Base-by-base conservation (phyloP, 2,329 filamentous ascomycete genomes). In the Colletotrichum orchidophilum region DNA sequence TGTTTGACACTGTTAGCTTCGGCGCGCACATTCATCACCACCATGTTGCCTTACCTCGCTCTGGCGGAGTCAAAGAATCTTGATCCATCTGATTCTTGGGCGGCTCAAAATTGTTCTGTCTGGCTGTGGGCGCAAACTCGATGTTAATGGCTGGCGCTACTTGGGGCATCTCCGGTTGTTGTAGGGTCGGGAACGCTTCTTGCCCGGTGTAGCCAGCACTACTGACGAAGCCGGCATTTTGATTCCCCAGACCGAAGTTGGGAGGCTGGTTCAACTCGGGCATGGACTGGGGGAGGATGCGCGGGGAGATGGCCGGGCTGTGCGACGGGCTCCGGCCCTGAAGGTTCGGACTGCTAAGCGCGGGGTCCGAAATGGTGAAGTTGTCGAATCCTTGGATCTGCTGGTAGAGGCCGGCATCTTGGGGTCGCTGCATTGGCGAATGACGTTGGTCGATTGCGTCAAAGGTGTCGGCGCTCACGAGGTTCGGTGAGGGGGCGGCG, bases 101-200 rank as follows among this genome's bases (percentile, higher is more conserved):
- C 31, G 89, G 88, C 73, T 92, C 92, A 78, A 93, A 92, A 75
- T 86, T 90, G 63, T 86, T 88, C 76, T 89, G 89, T 69, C 88
- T 84, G 63, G 93, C 89, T 9, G 91, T 91, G 27, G 95, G 95
- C 18, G 95, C 95, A 80, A 94, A 95, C 79, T 97, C 94, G 76
- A 98, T 96, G 78, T 96, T 97, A 81, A 98, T 98, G 62, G 95
- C 94, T n/a, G 95, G 94, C 3, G 92, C 93, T 92, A 97, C 96
- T 75, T 93, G 91, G 6, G 90, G 89, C 78, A 93, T 88, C 68
- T 95, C 93, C 27, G 85, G 83, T 66, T 85, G 83, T 21, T 79
- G 79, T 15, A 90, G 80, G 33, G 83, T 80, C 6, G 88, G 86
- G 75, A 90, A 91, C 8, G 87, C 83, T 75, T 90, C 87, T 31